Conservation (phyloP, 2,329 filamentous ascomycete species). For the Botrytis elliptica region DNA sequence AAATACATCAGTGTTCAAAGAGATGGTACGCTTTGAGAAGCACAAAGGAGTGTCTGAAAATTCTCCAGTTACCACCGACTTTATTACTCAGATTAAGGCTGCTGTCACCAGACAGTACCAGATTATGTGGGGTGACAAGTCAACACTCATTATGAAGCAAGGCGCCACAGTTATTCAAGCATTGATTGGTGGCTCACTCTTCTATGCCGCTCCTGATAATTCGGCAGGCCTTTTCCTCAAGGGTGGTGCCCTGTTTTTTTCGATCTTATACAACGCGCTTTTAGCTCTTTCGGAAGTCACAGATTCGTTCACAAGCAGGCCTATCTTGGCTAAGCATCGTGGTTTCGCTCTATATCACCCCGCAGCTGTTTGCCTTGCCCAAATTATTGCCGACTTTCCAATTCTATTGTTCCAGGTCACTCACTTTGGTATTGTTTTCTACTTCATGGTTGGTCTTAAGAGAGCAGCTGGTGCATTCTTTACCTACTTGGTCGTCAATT, state of each 20-base stretch:
- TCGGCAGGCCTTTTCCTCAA: slow-evolving; percentile 50
- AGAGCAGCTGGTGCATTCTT: slow-evolving; percentile 43
- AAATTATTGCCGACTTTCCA: slow-evolving; percentile 45
- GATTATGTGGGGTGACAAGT: slow-evolving; percentile 63
- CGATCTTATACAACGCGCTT: background rate
- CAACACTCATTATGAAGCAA: slow-evolving; percentile 63
- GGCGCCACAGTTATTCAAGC: slow-evolving; percentile 56
- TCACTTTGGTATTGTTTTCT: slow-evolving; percentile 56
- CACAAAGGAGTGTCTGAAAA: slow-evolving; percentile 51
- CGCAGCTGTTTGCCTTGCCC: background rate
- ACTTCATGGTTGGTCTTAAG: slow-evolving; percentile 64
- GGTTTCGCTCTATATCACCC: background rate
- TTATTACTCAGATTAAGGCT: slow-evolving; percentile 53
- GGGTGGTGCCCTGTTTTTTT: background rate
- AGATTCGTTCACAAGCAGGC: background rate
- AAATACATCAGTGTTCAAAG: slow-evolving; percentile 50
- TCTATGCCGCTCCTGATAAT: slow-evolving; percentile 60
- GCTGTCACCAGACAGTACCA: slow-evolving; percentile 62
- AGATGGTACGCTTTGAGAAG: slow-evolving; percentile 54
- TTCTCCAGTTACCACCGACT: slow-evolving; percentile 50
- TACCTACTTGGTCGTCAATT: background rate
- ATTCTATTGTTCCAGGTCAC: slow-evolving; percentile 58
- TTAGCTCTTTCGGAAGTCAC: background rate
- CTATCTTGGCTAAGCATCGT: background rate
- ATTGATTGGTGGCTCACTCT: slow-evolving; percentile 63